These are phyloP conservation scores for Fusarium pseudocircinatum DNA, from an alignment of 2,329 filamentous ascomycete species.

Conservation along the genomic window DNA sequence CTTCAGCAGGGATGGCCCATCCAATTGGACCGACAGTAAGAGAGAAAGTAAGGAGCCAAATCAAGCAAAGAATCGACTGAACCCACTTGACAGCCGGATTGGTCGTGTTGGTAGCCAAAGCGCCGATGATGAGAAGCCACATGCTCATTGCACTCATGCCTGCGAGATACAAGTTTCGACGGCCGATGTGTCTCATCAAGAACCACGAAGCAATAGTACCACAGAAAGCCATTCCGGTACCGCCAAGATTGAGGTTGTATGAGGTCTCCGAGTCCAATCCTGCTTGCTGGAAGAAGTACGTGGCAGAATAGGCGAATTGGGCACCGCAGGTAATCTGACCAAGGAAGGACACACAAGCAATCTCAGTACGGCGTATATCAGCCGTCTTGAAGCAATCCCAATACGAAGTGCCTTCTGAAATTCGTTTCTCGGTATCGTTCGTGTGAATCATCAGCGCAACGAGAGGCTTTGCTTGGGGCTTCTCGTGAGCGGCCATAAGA, in stretches of 20 bases:
- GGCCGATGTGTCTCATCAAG: background rate
- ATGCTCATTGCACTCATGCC: background rate
- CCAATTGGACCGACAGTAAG: accelerated
- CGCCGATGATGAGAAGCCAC: background rate
- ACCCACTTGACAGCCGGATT: background rate
- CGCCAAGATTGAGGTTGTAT: background rate
- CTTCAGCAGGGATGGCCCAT: background rate
- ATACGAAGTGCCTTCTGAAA: background rate
- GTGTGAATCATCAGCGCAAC: background rate
- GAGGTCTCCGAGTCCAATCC: background rate
- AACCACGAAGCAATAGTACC: background rate
- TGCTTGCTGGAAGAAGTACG: background rate
- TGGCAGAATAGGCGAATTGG: background rate
- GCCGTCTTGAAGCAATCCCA: background rate
- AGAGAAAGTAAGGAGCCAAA: background rate
- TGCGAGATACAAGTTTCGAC: background rate
- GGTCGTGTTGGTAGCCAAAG: background rate
- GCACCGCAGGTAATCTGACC: background rate
- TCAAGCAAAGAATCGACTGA: background rate
- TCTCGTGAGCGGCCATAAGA: background rate
- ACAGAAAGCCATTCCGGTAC: background rate
- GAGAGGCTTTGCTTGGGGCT: background rate
- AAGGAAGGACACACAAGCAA: background rate
- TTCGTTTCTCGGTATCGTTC: background rate
- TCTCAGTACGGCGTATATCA: background rate